phyloP scores from a whole-genome alignment of 2,329 filamentous ascomycete species.

The Colletotrichum sp. region DNA sequence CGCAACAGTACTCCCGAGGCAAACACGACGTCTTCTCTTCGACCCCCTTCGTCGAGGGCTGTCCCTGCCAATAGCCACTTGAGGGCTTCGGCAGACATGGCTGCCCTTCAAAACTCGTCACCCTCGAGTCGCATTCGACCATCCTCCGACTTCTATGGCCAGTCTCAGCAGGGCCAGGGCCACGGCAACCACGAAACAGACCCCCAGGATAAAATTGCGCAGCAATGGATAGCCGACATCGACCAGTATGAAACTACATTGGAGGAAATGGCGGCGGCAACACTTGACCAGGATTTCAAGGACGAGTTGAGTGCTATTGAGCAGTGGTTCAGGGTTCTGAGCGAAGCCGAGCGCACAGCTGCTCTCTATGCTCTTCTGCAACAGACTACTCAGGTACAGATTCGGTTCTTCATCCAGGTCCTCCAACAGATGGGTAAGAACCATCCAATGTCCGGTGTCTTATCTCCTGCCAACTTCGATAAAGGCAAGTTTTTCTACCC shows the following conservation, averaged over 20 bases:
- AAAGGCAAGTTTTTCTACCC: conserved; percentile 69
- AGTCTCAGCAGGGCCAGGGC: conserved; percentile 69
- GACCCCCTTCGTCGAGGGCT: conserved; percentile 80
- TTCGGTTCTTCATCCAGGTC: conserved; percentile 98
- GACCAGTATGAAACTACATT: conserved; percentile 99
- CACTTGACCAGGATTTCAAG: conserved; percentile 99
- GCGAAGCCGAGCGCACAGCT: conserved; percentile 94
- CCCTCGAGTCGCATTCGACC: conserved; percentile 83
- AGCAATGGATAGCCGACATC: conserved; percentile 99
- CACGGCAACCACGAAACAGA: conserved; percentile 76
- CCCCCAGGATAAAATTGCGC: conserved; percentile 88
- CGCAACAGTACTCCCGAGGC: conserved; percentile 97
- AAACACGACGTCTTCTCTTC: conserved; percentile 79
- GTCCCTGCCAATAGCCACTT: conserved; percentile 84
- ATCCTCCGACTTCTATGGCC: conserved; percentile 93
- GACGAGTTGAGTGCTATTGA: conserved; percentile 98
- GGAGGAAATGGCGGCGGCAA: conserved; percentile 98
- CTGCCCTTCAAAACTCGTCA: conserved; percentile 73
- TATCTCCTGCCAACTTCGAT: conserved; percentile 95
- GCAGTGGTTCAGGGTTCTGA: conserved; percentile 98
- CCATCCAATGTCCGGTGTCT: conserved; percentile 93
- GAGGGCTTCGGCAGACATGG: conserved; percentile 95
- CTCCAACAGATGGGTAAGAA: conserved; percentile 99
- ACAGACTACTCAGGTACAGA: conserved; percentile 98
- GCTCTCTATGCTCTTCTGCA: conserved; percentile 94